A percentile compares a stretch with the other conserved stretches of the same genome.
Conservation (phyloP, 208 protist genomes). For the Crithidia fasciculata region DNA sequence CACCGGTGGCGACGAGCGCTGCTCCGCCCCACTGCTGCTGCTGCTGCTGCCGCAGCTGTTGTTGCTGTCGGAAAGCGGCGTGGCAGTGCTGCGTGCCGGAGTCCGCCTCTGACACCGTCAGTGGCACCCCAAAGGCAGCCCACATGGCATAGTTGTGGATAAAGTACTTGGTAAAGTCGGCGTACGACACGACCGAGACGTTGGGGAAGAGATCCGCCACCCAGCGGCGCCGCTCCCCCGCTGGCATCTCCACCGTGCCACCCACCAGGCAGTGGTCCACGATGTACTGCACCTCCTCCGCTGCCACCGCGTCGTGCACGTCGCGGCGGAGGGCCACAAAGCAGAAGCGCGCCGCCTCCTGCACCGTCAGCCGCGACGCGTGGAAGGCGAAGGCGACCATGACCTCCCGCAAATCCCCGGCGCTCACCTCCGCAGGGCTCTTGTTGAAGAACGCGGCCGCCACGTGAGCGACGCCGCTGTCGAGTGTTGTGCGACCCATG, state of each 20-base stretch:
- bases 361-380: conserved; percentile 48
- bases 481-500: conserved; percentile 56
- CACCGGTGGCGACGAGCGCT: background rate
- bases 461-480: conserved; percentile 55
- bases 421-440: conserved; percentile 35
- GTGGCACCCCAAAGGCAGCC: conserved; percentile 71
- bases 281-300: conserved; percentile 79
- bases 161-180: conserved; percentile 69
- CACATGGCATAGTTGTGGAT: conserved; percentile 85
- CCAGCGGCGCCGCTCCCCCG: conserved; percentile 60
- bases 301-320: conserved; percentile 70
- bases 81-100: conserved; percentile 54
- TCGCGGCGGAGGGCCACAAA: conserved; percentile 86
- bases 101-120: conserved; percentile 38
- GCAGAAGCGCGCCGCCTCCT: conserved; percentile 77
- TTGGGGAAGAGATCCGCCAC: conserved; percentile 74
- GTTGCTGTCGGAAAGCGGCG: conserved; percentile 23
- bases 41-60: background rate
- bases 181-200: conserved; percentile 52
- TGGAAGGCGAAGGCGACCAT: conserved; percentile 81
- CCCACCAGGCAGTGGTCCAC: conserved; percentile 72
- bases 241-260: conserved; percentile 80
- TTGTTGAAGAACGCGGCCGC: conserved; percentile 46
- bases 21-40: background rate
- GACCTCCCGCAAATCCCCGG: conserved; percentile 64